Conservation (phyloP, 495 filamentous ascomycete species). For the Penicillium riverlandense region DNA sequence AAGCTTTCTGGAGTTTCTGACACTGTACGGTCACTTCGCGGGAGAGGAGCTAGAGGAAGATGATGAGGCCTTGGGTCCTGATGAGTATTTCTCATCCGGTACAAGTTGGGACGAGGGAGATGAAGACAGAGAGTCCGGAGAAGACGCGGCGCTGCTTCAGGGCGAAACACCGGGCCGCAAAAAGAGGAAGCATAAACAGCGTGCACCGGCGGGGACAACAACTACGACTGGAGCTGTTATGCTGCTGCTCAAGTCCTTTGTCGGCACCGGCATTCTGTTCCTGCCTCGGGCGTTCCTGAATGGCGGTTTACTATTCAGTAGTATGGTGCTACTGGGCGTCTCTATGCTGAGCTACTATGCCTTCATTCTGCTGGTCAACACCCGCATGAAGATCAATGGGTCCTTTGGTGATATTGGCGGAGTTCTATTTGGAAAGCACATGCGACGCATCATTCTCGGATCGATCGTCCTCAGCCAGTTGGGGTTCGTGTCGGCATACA, state of each 20-base stretch:
- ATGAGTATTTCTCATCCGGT: constrained; percentile 77
- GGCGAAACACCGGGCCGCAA: constrained; percentile 55
- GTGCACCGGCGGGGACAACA: constrained; percentile 63
- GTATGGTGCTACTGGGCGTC: constrained; percentile 75
- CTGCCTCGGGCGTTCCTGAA: constrained; percentile 88
- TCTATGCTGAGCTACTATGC: constrained; percentile 88
- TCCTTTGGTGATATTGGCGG: constrained; percentile 97
- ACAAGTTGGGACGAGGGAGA: constrained; percentile 46
- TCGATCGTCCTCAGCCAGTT: constrained; percentile 93
- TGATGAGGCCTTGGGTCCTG: constrained; percentile 74
- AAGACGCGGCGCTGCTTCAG: constrained; percentile 73
- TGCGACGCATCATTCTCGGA: constrained; percentile 76
- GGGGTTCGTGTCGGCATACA: constrained; percentile 95
- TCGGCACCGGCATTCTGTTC: constrained; percentile 96
- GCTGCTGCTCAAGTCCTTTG: constrained; percentile 90
- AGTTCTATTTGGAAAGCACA: constrained; percentile 80
- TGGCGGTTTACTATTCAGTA: constrained; percentile 95
- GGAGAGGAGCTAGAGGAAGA: constrained; percentile 95
- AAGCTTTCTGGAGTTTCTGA: constrained; percentile 92
- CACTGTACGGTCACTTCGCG: constrained; percentile 93
- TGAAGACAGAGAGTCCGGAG: constrained; percentile 65
- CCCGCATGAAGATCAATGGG: constrained; percentile 72
- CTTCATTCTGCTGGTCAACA: constrained; percentile 86
- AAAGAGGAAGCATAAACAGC: constrained; percentile 62
- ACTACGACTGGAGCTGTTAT: constrained; percentile 67